Base-by-base conservation (phyloP, 345 rosid genomes). In the Brassica rapa region DNA sequence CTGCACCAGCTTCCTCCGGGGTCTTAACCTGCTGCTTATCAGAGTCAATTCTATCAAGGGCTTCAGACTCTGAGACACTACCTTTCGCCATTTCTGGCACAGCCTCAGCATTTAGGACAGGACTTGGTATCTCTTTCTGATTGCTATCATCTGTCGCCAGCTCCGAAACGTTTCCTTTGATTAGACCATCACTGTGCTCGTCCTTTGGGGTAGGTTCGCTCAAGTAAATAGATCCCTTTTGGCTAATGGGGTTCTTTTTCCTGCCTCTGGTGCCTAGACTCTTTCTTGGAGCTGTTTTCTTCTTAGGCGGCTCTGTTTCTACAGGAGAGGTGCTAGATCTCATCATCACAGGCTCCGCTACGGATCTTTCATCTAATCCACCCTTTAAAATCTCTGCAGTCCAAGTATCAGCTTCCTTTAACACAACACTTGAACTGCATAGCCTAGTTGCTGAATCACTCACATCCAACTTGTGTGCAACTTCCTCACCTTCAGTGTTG, bases 201-300 rank as follows among this genome's bases (percentile, higher is more conserved):
- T 77, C 80, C 56, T 79, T 70, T 27, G 77, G 71, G 69, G 82
- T 70, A 82, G 72, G 24, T 68, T 83, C 83, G 6, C 82, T 88
- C 12, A 77, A 73, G 88, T 75, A 88, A 71, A 91, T 83, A 16
- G 95, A 84, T 65, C 94, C 88, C 83, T 89, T 91, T 73, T 70
- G 72, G 70, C 81, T 87, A 37, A 82, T 81, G 73, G 80, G 32
- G 33, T 68, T 79, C 65, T 61, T 79, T 59, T 82, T 33, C 76
- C 88, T 89, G 69, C 85, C 76, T 83, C 88, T 81, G 29, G 89
- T 77, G 74, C 93, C 91, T 78, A 87, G 80, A 23, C 85, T 87
- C 86, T 84, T 93, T 81, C 79, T 88, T 66, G 81, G 64, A 77
- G 80, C 69, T 68, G 41, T 65, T 84, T 86, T 89, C 85, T 83